phyloP scores from a whole-genome alignment of 345 rosid genomes.

The Bruguiera gymnorhiza region DNA sequence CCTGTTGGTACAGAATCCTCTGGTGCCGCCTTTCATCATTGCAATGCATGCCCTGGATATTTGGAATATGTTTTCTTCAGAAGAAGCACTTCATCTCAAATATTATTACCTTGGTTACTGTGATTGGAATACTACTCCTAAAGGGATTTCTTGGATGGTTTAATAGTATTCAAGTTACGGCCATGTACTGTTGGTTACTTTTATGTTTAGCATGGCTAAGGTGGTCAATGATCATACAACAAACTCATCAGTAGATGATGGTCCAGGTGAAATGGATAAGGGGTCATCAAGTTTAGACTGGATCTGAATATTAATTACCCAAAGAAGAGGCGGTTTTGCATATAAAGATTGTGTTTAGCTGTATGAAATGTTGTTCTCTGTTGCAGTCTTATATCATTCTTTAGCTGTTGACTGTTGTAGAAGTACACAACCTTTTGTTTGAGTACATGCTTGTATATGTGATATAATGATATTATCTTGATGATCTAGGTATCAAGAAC shows the following conservation, averaged over 20 bases:
- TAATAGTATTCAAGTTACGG: background rate
- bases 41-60: no score
- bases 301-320: background rate
- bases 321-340: background rate
- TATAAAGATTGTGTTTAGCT: background rate
- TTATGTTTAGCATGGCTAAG: background rate
- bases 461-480: constrained; percentile 10
- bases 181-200: background rate
- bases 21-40: no score
- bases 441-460: no score
- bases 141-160: background rate
- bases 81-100: no score
- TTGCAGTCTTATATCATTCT: background rate
- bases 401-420: no score
- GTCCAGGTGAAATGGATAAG: background rate
- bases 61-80: no score
- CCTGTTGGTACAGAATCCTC: no score
- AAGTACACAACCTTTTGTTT: no score
- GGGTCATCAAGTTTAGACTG: background rate
- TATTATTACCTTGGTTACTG: no score
- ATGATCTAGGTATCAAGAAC: constrained; percentile 70
- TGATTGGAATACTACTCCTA: no score
- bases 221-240: background rate
- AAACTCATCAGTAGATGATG: background rate
- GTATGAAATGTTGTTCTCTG: background rate